Conservation (phyloP, 345 rosid genomes). For the Syzygium jambos region DNA sequence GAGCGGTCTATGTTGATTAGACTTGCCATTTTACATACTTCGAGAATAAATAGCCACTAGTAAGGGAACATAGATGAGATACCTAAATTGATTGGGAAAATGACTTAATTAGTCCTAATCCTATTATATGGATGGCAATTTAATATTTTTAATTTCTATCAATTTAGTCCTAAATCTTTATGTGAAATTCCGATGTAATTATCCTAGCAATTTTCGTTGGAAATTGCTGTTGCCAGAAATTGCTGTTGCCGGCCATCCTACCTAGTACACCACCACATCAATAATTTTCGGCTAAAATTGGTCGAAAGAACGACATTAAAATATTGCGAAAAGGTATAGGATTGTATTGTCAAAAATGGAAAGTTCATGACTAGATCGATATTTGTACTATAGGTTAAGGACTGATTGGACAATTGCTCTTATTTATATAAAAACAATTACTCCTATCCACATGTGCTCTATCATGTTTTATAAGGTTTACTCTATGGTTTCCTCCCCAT, state of each 20-base stretch:
- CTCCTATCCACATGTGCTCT: not conserved
- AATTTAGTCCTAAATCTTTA: not conserved
- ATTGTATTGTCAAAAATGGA: not conserved
- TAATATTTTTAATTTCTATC: fast-evolving
- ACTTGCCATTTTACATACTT: not conserved
- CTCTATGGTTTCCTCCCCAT: not conserved
- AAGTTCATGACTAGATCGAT: not conserved
- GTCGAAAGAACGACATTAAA: fast-evolving
- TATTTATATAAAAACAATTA: not conserved
- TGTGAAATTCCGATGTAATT: not conserved
- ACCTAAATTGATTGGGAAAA: not conserved
- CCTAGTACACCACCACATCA: fast-evolving
- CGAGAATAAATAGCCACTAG: not conserved
- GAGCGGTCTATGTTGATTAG: not conserved
- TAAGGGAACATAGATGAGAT: not conserved
- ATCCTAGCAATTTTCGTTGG: fast-evolving
- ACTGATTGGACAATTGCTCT: not conserved
- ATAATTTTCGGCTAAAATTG: fast-evolving
- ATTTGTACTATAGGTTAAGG: not conserved
- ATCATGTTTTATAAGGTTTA: not conserved
- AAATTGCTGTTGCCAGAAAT: fast-evolving
- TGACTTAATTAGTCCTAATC: not conserved
- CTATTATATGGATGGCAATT: not conserved
- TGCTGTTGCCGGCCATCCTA: fast-evolving
- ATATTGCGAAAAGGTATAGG: not conserved